These are phyloP conservation scores for Tulasnella sp. DNA, from an alignment of 768 basidiomycete genomes.

Conservation along the genomic window DNA sequence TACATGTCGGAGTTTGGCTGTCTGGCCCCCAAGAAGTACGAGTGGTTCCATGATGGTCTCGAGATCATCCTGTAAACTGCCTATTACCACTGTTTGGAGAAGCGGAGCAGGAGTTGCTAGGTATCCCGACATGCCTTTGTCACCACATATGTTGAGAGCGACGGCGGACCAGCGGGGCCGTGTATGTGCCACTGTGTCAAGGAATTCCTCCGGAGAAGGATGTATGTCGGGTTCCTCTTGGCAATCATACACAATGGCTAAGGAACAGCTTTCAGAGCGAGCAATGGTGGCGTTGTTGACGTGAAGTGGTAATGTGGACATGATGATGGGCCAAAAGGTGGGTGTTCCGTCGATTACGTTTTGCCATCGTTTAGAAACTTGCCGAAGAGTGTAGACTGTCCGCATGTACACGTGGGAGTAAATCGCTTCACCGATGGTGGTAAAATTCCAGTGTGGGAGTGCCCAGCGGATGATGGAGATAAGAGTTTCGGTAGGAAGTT, in stretches of 20 bases:
- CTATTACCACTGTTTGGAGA: background rate
- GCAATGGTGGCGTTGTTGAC: background rate
- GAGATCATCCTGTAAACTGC: background rate
- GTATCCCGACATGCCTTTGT: background rate
- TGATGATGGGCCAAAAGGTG: background rate
- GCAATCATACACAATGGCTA: background rate
- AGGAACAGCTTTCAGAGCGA: background rate
- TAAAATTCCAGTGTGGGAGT: background rate
- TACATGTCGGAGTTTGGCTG: background rate
- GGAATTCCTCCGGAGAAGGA: background rate
- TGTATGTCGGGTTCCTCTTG: background rate
- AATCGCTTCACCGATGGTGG: background rate
- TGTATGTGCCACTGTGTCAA: background rate
- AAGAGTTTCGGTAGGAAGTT: background rate
- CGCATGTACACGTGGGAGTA: background rate
- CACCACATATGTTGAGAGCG: background rate
- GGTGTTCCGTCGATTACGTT: background rate
- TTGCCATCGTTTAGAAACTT: background rate
- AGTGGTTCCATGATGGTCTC: background rate
- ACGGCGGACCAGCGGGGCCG: background rate
- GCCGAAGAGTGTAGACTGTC: background rate
- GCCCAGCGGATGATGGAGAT: background rate
- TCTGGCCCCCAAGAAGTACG: background rate
- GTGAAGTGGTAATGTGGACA: background rate
- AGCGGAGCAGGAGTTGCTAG: background rate